Evolutionary conservation across 2,329 filamentous ascomycete species (phyloP).

Genomic region (Colletotrichum limetticola): DNA sequence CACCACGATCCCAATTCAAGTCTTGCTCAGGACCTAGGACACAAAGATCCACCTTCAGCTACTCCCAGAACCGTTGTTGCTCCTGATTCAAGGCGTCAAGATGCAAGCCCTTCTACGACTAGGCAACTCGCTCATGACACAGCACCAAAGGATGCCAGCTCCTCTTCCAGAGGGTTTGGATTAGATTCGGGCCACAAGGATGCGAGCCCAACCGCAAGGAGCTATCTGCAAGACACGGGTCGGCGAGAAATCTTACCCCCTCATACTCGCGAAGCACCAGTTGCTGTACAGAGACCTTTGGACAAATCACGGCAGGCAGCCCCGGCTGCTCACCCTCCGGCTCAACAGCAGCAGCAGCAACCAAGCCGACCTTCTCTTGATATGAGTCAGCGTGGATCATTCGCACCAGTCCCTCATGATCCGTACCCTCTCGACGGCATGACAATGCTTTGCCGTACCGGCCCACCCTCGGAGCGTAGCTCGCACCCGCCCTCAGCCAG

Average conservation of each 20-base stretch:
- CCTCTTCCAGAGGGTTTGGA: not conserved
- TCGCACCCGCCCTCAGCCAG: conserved; percentile 69
- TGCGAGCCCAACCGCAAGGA: conserved; percentile 37
- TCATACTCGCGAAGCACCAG: conserved; percentile 59
- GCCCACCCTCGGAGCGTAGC: conserved; percentile 66
- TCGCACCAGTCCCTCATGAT: conserved; percentile 83
- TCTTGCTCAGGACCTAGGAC: conserved; percentile 74
- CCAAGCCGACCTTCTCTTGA: conserved; percentile 54
- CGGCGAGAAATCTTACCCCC: conserved; percentile 62
- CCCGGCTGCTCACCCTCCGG: conserved; percentile 28
- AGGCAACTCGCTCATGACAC: conserved; percentile 10
- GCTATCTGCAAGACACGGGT: conserved; percentile 76
- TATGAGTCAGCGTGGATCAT: conserved; percentile 66
- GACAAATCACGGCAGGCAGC: conserved; percentile 16
- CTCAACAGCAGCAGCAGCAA: conserved; percentile 38
- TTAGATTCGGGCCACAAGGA: not conserved
- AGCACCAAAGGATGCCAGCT: not conserved
- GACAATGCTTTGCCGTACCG: conserved; percentile 94
- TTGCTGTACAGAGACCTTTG: conserved; percentile 61
- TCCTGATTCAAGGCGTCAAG: conserved; percentile 17
- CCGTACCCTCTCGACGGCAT: conserved; percentile 95
- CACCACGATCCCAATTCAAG: conserved; percentile 87
- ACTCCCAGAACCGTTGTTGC: not conserved
- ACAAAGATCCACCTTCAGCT: conserved; percentile 15
- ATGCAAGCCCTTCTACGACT: not conserved